Evolutionary conservation across 192 early-diverging fungal species (phyloP), one percentile per base, ranked within the genome.

Genomic region (Anaeromyces robustus): DNA sequence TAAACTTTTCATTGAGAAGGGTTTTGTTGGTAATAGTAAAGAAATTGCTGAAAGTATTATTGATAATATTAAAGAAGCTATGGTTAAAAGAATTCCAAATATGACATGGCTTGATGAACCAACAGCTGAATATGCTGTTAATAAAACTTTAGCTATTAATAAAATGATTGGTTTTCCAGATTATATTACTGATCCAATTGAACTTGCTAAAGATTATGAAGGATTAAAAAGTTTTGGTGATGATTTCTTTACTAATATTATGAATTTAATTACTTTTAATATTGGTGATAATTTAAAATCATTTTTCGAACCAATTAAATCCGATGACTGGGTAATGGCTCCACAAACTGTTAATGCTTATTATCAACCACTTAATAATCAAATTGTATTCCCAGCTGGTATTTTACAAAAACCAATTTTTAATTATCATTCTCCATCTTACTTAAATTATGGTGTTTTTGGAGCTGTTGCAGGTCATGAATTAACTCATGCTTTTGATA

Each of bases 341-440:
- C 52, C 52, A 68, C 52, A 88, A 30, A 39, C 37, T 39, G 37
- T 39, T 14, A 68, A 68, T 68, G 52, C 52, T n/a, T 68, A n/a
- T n/a, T 68, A 68, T n/a, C 0, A 68, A n/a, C 4, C 43, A 52
- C 19, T 19, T 22, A 22, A 4, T 0, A 52, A 52, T 22, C 2
- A 22, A 22, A 52, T 68, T n/a, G 4, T n/a, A 9, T n/a, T 68
- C 26, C 52, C 52, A n/a, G 22, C 52, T n/a, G 52, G 52, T 68
- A 68, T 68, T 9, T 68, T 68, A n/a, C 52, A 68, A n/a, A 4
- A 4, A 22, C 52, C 52, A n/a, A n/a, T 68, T 9, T 68, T n/a
- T n/a, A 68, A n/a, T 9, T 19, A 2, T 9, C 4, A n/a, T 0
- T 4, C 4, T n/a, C 52, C 52, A 68, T 1, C 26, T n/a, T 68